These are phyloP conservation scores for Aegilops bicornis DNA, from an alignment of 176 grass and related monocot species.

Conservation along the genomic window DNA sequence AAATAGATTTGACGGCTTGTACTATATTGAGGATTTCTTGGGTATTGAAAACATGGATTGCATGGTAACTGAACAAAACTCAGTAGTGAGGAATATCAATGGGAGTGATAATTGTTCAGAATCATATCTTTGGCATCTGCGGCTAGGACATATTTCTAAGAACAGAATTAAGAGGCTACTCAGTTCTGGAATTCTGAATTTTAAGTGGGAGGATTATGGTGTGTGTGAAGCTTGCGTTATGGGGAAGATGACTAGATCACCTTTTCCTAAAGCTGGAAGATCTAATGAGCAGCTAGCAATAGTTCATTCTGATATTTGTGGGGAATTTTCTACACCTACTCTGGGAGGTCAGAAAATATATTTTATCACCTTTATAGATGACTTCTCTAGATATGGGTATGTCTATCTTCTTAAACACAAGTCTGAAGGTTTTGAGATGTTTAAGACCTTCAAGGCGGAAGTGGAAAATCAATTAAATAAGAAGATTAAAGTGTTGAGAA, in stretches of 20 bases:
- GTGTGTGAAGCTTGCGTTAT: neutral
- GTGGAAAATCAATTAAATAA: no score
- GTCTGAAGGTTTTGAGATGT: no score
- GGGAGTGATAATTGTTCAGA: neutral
- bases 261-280: neutral
- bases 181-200: constrained; percentile 27
- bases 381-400: neutral
- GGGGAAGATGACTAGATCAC: neutral
- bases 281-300: neutral
- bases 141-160: constrained; percentile 9
- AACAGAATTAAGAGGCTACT: constrained; percentile 21
- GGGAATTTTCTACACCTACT: no score
- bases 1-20: no score
- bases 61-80: neutral
- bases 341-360: neutral
- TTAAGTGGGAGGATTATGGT: constrained; percentile 23
- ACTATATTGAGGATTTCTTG: no score
- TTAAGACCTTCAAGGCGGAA: no score
- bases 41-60: neutral
- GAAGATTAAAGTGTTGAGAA: no score
- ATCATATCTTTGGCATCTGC: neutral
- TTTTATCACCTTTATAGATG: constrained; percentile 4
- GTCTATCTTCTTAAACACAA: neutral
- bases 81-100: neutral
- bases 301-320: constrained; percentile 2